Percentiles rank a stretch among this genome's conserved stretches.
phyloP scores from a whole-genome alignment of 2,329 filamentous ascomycete species.

The Fusarium acutatum region DNA sequence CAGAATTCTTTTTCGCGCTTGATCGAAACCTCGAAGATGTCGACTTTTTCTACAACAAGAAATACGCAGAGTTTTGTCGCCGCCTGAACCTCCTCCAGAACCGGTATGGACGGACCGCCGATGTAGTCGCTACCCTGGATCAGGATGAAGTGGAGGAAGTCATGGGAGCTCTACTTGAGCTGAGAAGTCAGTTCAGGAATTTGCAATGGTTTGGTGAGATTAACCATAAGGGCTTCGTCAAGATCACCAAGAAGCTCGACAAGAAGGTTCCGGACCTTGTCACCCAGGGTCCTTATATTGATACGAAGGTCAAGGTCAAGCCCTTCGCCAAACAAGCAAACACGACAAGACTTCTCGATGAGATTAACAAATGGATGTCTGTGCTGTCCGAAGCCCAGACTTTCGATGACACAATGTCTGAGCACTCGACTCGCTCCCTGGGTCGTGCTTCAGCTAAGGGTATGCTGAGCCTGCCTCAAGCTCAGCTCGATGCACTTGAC shows the following conservation, averaged over 20 bases:
- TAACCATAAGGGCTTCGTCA: constrained; percentile 92
- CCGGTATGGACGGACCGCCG: constrained; percentile 79
- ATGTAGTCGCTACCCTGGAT: constrained; percentile 77
- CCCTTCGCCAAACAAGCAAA: constrained; percentile 81
- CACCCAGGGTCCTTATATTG: constrained; percentile 85
- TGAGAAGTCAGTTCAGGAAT: constrained; percentile 87
- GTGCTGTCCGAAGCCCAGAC: constrained; percentile 79
- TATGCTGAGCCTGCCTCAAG: constrained; percentile 74
- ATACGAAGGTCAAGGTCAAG: constrained; percentile 88
- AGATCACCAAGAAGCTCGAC: constrained; percentile 98
- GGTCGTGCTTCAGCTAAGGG: constrained; percentile 80
- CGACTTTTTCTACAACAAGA: constrained; percentile 96
- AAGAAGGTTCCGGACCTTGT: constrained; percentile 85
- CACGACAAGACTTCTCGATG: constrained; percentile 57
- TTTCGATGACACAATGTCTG: constrained; percentile 78
- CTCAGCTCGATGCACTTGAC: constrained; percentile 76
- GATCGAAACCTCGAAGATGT: constrained; percentile 98
- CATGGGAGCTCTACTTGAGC: constrained; percentile 86
- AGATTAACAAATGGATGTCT: constrained; percentile 93
- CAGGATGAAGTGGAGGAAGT: constrained; percentile 91
- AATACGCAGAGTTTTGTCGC: constrained; percentile 84
- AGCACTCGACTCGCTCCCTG: constrained; percentile 78
- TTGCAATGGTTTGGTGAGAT: constrained; percentile 98
- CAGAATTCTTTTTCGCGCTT: constrained; percentile 96
- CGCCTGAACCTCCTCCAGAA: constrained; percentile 87